Percentiles rank a stretch among this genome's conserved stretches.
These are phyloP conservation scores for Dryadomyces quercus-mongolicae DNA, from an alignment of 2,329 filamentous ascomycete genomes.

Conservation along the genomic window DNA sequence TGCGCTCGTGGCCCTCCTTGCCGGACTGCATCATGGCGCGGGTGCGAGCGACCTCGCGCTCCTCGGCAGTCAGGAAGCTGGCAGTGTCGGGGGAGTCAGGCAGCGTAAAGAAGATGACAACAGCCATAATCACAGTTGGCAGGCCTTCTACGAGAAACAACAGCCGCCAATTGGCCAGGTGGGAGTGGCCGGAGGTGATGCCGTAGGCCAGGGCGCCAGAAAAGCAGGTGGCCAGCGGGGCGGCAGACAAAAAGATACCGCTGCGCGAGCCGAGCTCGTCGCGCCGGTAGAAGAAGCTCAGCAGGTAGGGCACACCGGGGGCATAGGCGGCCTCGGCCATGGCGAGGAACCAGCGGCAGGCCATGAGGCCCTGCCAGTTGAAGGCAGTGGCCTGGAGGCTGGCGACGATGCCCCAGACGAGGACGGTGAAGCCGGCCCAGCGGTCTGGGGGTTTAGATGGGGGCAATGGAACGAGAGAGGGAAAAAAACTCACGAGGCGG, in stretches of 20 bases:
- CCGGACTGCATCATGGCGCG: constrained; percentile 41
- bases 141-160: constrained; percentile 55
- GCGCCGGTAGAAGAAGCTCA: constrained; percentile 34
- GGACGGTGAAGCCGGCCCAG: constrained; percentile 16
- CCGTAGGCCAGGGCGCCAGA: constrained; percentile 52
- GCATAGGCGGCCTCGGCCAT: constrained; percentile 30
- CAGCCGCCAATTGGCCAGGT: constrained; percentile 51
- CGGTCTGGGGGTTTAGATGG: constrained; percentile 11
- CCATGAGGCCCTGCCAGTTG: constrained; percentile 24
- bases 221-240: constrained; percentile 55
- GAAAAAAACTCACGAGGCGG: constrained; percentile 22
- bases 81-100: constrained; percentile 40
- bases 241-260: constrained; percentile 57
- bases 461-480: neutral
- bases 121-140: constrained; percentile 42
- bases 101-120: constrained; percentile 41
- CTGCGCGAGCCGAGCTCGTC: constrained; percentile 57
- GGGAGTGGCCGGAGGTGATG: constrained; percentile 44
- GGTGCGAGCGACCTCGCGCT: constrained; percentile 43
- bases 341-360: constrained; percentile 27
- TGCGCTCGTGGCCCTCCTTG: constrained; percentile 31
- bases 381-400: constrained; percentile 21
- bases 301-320: constrained; percentile 28
- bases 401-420: constrained; percentile 19
- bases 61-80: constrained; percentile 41